Evolutionary conservation across 441 rosid species (phyloP).

Genomic region (Viola pubescens): DNA sequence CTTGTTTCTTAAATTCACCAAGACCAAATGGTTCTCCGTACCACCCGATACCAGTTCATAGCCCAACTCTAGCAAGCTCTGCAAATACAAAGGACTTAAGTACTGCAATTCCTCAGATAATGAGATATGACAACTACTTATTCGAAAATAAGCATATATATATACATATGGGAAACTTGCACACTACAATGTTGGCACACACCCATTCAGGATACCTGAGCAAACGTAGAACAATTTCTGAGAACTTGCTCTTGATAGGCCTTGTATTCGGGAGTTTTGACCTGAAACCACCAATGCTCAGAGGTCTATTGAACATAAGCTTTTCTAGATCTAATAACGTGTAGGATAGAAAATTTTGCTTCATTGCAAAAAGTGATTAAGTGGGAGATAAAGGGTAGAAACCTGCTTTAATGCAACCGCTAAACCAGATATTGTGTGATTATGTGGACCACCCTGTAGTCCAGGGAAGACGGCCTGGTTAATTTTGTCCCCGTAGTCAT

Average conservation of each 20-base stretch:
- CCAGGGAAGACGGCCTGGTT: conserved; percentile 98
- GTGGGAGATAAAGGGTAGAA: neutral
- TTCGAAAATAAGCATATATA: neutral
- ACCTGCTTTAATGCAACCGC: conserved; percentile 97
- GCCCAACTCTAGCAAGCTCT: conserved; percentile 64
- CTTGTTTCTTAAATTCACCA: conserved; percentile 86
- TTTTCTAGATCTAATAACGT: too few relatives aligned
- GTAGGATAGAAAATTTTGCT: neutral
- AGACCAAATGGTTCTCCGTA: conserved; percentile 86
- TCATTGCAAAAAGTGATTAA: neutral
- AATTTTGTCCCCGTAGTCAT: conserved; percentile 84
- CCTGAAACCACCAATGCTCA: conserved; percentile 32
- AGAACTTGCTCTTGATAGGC: conserved; percentile 93
- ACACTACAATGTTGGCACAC: conserved; percentile 7
- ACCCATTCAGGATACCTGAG: conserved; percentile 44
- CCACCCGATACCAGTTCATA: conserved; percentile 96
- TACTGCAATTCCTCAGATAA: conserved; percentile 11
- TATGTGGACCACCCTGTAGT: conserved; percentile 97
- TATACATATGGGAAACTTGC: conserved; percentile 13
- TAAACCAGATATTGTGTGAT: conserved; percentile 86
- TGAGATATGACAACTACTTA: neutral
- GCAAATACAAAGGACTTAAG: conserved; percentile 21
- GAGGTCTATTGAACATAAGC: conserved; percentile 10
- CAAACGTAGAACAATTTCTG: conserved; percentile 65
- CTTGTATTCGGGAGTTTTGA: conserved; percentile 73